Percentiles rank a stretch among this genome's conserved stretches.
phyloP scores from a whole-genome alignment of 78 protist genomes.

The Chrysochromulina tobinii region DNA sequence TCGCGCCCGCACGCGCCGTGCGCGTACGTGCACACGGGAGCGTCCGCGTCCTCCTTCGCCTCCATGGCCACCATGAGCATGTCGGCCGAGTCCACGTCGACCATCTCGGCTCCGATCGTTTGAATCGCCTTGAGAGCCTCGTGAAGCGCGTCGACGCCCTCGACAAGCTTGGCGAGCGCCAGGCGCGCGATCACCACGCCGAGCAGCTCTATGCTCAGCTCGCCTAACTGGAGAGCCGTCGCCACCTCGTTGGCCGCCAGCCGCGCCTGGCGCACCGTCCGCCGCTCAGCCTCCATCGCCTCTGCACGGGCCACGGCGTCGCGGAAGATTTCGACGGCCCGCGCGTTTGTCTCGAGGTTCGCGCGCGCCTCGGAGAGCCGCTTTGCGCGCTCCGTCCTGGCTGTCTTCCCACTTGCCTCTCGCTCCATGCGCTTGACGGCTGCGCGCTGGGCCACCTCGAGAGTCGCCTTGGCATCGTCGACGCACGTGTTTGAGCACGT shows the following conservation, averaged over 20 bases:
- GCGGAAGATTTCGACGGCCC: not conserved
- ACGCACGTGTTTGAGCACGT: not conserved
- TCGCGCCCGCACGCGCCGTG: too few relatives aligned
- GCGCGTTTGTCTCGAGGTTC: not conserved
- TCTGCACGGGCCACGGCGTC: not conserved
- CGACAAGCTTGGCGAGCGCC: not conserved
- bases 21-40: too few relatives aligned
- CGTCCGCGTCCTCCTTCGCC: too few relatives aligned
- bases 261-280: not conserved
- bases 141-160: not conserved
- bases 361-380: not conserved
- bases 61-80: too few relatives aligned
- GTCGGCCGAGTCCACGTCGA: too few relatives aligned
- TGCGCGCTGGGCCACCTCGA: not conserved
- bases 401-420: not conserved
- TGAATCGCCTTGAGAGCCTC: not conserved
- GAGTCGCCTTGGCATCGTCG: not conserved
- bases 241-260: not conserved
- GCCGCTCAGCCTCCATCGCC: not conserved
- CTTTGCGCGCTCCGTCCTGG: not conserved
- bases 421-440: not conserved
- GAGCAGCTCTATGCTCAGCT: not conserved
- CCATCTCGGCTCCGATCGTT: too few relatives aligned
- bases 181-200: not conserved
- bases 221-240: not conserved